A percentile compares a stretch with the other conserved stretches of the same genome.
Evolutionary conservation across 2,329 filamentous ascomycete genomes (phyloP).

Genomic region (Epichloe gansuensis): DNA sequence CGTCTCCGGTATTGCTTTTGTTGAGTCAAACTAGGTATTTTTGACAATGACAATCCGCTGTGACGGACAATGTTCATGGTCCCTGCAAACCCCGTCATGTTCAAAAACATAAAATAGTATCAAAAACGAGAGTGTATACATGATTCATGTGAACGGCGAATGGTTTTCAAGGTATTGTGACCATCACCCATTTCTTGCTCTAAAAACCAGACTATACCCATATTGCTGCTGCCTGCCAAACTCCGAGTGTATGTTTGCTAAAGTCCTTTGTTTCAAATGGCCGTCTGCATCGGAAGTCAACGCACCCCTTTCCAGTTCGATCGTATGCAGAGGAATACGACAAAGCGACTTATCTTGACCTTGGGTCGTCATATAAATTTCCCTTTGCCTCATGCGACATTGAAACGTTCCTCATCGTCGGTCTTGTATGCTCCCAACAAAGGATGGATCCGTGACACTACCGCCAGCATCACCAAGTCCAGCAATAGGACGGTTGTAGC

Average conservation of each 20-base stretch:
- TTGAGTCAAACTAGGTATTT: not conserved
- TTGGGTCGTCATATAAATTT: not conserved
- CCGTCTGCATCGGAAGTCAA: not conserved
- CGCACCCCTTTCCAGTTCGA: not conserved
- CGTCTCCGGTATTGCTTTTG: too few relatives aligned
- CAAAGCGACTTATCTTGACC: not conserved
- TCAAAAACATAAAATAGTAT: not conserved
- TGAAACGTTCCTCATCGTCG: constrained; percentile 17
- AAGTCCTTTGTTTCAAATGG: not conserved
- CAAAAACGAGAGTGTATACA: not conserved
- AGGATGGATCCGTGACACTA: constrained; percentile 78
- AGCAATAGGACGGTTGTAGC: constrained; percentile 90
- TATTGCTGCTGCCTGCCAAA: constrained; percentile 8
- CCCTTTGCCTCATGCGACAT: not conserved
- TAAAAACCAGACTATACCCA: constrained; percentile 3
- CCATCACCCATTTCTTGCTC: not conserved
- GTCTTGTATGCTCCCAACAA: constrained; percentile 49
- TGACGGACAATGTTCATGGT: not conserved
- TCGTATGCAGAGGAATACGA: not conserved
- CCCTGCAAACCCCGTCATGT: not conserved
- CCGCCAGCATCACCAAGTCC: constrained; percentile 87
- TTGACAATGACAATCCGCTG: not conserved
- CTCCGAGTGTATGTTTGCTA: constrained; percentile 7
- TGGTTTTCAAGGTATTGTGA: not conserved
- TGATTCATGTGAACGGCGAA: not conserved